phyloP scores from a whole-genome alignment of 352 stramenopile species.

The Globisporangium echinulatum region DNA sequence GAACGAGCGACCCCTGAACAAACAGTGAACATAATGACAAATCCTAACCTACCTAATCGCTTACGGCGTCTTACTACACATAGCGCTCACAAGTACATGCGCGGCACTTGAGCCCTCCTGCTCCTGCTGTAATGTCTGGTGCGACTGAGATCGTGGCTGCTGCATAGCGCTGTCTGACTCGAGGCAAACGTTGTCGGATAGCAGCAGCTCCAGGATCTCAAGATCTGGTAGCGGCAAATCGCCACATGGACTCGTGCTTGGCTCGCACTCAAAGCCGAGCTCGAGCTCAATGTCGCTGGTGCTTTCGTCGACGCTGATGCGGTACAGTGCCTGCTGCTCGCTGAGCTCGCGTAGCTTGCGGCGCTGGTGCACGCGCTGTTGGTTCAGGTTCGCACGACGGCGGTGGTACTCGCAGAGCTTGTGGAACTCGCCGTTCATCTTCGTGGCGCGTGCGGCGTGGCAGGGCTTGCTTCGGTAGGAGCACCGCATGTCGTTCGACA shows the following conservation, averaged over 20 bases:
- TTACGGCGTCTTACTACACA: too few relatives aligned
- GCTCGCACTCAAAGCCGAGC: slow-evolving; percentile 11
- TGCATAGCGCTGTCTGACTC: neutral
- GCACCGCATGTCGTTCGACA: slow-evolving; percentile 7
- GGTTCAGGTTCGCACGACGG: slow-evolving; percentile 35
- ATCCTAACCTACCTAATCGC: too few relatives aligned
- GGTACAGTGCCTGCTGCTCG: neutral
- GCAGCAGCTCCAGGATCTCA: slow-evolving; percentile 9
- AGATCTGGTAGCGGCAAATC: slow-evolving; percentile 8
- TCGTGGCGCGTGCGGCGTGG: slow-evolving; percentile 25
- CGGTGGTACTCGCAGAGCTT: slow-evolving; percentile 37
- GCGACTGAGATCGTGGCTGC: too few relatives aligned
- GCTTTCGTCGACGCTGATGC: neutral
- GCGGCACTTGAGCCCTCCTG: too few relatives aligned
- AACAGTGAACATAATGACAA: too few relatives aligned
- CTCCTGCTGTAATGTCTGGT: too few relatives aligned
- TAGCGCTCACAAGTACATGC: too few relatives aligned
- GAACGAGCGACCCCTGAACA: too few relatives aligned
- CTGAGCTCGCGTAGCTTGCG: slow-evolving; percentile 7
- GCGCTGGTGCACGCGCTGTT: slow-evolving; percentile 28
- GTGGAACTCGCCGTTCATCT: slow-evolving; percentile 38
- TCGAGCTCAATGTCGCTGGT: slow-evolving; percentile 12
- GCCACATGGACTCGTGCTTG: slow-evolving; percentile 9
- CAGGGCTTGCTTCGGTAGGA: slow-evolving; percentile 32
- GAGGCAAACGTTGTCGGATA: slow-evolving; percentile 7